Evolutionary conservation across 106 monocot genomes (phyloP).

Genomic region (Triglochin maritima): DNA sequence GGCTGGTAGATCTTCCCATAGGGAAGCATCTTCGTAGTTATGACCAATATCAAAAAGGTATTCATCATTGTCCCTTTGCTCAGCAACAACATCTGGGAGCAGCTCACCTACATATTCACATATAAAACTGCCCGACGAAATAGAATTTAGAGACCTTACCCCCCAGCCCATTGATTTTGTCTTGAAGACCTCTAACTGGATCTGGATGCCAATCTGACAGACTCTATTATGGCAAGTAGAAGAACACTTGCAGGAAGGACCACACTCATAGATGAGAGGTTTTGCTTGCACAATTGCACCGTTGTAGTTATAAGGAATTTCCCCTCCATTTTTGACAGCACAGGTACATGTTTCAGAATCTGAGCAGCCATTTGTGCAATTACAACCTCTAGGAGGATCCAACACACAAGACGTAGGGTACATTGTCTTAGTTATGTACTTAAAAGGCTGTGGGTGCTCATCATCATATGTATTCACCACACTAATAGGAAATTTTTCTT

Average conservation of each 20-base stretch:
- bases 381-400: constrained; percentile 47
- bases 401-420: constrained; percentile 41
- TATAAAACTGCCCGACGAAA: constrained; percentile 80
- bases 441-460: constrained; percentile 42
- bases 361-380: constrained; percentile 52
- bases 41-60: constrained; percentile 90
- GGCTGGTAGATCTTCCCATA: constrained; percentile 57
- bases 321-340: constrained; percentile 79
- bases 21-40: constrained; percentile 47
- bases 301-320: constrained; percentile 81
- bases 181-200: constrained; percentile 76
- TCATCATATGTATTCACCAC: constrained; percentile 61
- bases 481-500: constrained; percentile 62
- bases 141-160: constrained; percentile 73
- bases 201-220: constrained; percentile 61
- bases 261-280: constrained; percentile 76
- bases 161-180: constrained; percentile 83
- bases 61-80: constrained; percentile 62
- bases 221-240: constrained; percentile 79
- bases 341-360: constrained; percentile 66
- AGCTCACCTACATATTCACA: constrained; percentile 88
- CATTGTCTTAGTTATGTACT: constrained; percentile 55
- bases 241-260: constrained; percentile 74
- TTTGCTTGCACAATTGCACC: constrained; percentile 83
- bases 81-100: constrained; percentile 53